Evolutionary conservation across 2,329 filamentous ascomycete genomes (phyloP).

Genomic region (Pseudogymnoascus sp.): DNA sequence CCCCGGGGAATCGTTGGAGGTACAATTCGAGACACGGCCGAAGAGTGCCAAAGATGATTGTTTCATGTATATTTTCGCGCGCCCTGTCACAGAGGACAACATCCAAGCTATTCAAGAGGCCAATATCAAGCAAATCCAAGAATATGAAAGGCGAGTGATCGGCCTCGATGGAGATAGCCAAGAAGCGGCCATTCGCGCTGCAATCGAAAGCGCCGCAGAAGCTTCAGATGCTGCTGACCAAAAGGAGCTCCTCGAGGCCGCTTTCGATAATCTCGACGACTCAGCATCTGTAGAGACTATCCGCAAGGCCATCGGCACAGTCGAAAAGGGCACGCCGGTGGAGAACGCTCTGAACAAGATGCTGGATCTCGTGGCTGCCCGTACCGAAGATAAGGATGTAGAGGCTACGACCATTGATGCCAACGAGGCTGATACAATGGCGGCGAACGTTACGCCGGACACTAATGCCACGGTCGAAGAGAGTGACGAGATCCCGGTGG

Average conservation of each 20-base stretch:
- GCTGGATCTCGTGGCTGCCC: not conserved
- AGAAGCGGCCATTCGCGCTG: constrained; percentile 19
- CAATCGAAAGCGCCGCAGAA: constrained; percentile 22
- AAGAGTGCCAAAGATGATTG: constrained; percentile 34
- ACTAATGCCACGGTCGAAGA: not conserved
- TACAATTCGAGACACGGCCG: constrained; percentile 73
- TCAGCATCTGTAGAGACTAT: not conserved
- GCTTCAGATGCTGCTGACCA: constrained; percentile 12
- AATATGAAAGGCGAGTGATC: constrained; percentile 57
- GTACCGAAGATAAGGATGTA: not conserved
- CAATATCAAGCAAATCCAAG: constrained; percentile 55
- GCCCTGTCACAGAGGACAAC: constrained; percentile 67
- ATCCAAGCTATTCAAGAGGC: constrained; percentile 66
- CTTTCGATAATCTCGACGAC: not conserved
- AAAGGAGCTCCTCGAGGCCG: constrained; percentile 5
- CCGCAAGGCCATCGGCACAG: not conserved
- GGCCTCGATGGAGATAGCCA: constrained; percentile 37
- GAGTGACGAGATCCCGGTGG: not conserved
- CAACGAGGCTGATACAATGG: not conserved
- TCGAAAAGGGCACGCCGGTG: not conserved
- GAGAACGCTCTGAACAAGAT: not conserved
- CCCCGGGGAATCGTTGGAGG: constrained; percentile 65
- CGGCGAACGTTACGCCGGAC: not conserved
- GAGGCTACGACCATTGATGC: not conserved
- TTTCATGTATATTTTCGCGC: constrained; percentile 83